Percentiles rank a stretch among this genome's conserved stretches.
Conservation (phyloP, 2,329 filamentous ascomycete genomes). For the Colletotrichum spaethianum region DNA sequence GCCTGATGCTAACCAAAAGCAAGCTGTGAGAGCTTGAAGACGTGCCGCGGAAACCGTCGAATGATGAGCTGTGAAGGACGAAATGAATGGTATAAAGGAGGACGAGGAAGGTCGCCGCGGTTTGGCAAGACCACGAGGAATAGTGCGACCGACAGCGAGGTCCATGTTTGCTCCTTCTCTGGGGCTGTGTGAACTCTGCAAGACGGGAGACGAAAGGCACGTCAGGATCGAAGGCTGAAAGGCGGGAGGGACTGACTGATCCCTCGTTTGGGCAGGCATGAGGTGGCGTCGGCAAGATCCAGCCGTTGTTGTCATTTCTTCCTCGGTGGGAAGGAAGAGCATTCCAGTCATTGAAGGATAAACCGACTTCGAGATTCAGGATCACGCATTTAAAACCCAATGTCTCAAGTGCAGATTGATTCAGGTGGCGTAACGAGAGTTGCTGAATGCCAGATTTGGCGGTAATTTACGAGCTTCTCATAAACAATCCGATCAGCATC, state of each 20-base stretch:
- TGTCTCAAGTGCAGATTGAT: not conserved
- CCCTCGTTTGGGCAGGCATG: slow-evolving; percentile 27
- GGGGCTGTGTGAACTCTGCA: slow-evolving; percentile 21
- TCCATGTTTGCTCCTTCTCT: slow-evolving; percentile 32
- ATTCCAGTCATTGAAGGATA: slow-evolving; percentile 16
- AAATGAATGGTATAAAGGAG: not conserved
- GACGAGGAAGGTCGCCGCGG: slow-evolving; percentile 1
- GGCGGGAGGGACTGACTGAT: slow-evolving; percentile 13
- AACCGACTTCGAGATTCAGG: slow-evolving; percentile 7
- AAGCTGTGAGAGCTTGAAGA: slow-evolving; percentile 20
- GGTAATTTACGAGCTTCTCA: no score
- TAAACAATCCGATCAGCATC: not conserved
- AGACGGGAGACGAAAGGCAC: slow-evolving; percentile 16
- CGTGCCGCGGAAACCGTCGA: not conserved
- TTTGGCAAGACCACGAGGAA: slow-evolving; percentile 1
- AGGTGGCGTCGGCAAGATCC: slow-evolving; percentile 26
- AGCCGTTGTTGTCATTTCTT: slow-evolving; percentile 34
- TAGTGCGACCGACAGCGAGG: not conserved
- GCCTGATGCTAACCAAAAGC: slow-evolving; percentile 40
- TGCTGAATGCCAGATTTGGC: not conserved
- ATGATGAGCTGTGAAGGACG: slow-evolving; percentile 1
- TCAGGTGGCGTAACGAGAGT: not conserved
- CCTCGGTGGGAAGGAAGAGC: slow-evolving; percentile 8
- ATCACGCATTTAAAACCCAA: not conserved
- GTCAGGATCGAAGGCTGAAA: not conserved